A percentile compares a stretch with the other conserved stretches of the same genome.
phyloP scores from a whole-genome alignment of 495 filamentous ascomycete genomes.

The Trichoderma erinaceum region DNA sequence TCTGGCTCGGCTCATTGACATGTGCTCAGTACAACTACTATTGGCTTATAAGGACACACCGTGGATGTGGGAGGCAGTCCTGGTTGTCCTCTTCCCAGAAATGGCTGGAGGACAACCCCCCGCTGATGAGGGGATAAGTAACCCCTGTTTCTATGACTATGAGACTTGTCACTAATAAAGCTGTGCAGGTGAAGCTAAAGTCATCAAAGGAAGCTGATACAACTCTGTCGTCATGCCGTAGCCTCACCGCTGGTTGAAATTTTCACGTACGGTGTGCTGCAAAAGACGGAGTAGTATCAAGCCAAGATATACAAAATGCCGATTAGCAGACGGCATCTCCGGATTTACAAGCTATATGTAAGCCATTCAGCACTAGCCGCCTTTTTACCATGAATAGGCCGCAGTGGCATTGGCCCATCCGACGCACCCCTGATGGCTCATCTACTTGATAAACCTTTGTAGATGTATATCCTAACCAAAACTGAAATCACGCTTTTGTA shows the following conservation, averaged over 20 bases:
- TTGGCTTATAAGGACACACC: constrained; percentile 34
- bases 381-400: too few species aligned
- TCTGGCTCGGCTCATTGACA: constrained; percentile 24
- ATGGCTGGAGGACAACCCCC: constrained; percentile 49
- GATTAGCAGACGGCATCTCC: too few species aligned
- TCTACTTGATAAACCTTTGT: too few species aligned
- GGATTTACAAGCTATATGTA: too few species aligned
- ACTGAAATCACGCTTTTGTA: too few species aligned
- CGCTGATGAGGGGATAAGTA: constrained; percentile 60
- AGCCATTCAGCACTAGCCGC: too few species aligned
- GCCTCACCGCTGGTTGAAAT: not conserved
- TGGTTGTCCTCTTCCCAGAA: constrained; percentile 38
- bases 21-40: constrained; percentile 19
- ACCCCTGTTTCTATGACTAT: constrained; percentile 19
- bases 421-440: too few species aligned
- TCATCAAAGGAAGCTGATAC: not conserved
- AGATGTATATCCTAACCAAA: too few species aligned
- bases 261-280: not conserved
- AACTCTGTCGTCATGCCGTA: not conserved
- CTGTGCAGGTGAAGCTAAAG: not conserved
- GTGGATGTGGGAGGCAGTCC: constrained; percentile 33
- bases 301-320: too few species aligned
- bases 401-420: too few species aligned
- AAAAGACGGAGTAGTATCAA: not conserved
- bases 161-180: constrained; percentile 22